phyloP scores from a whole-genome alignment of 441 rosid genomes.

The Brassica hybrid region DNA sequence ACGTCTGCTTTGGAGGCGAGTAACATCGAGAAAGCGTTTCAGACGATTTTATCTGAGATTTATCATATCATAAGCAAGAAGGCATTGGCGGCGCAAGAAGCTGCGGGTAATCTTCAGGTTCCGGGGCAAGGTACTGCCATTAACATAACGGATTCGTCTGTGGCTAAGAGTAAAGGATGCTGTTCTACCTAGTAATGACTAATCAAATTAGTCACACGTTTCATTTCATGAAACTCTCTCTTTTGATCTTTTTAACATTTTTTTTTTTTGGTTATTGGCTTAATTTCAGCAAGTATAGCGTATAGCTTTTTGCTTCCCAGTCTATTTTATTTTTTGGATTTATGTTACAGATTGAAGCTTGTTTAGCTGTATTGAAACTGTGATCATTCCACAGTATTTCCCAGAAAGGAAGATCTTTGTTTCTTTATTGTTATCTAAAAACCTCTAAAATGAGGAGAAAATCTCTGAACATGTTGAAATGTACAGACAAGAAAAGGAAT shows the following conservation, averaged over 20 bases:
- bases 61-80: slow-evolving; percentile 93
- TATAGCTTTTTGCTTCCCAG: slow-evolving; percentile 17
- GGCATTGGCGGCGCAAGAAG: slow-evolving; percentile 93
- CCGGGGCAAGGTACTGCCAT: slow-evolving; percentile 93
- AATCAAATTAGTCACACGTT: slow-evolving; percentile 26
- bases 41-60: slow-evolving; percentile 81
- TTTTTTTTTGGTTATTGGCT: background rate
- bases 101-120: slow-evolving; percentile 58
- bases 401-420: background rate
- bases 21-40: slow-evolving; percentile 92
- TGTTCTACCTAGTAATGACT: slow-evolving; percentile 61
- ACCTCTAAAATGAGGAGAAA: no score
- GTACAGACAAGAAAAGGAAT: background rate
- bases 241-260: no score
- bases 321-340: slow-evolving; percentile 9
- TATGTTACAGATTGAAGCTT: slow-evolving; percentile 18
- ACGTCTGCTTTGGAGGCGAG: slow-evolving; percentile 91
- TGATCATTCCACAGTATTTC: slow-evolving; percentile 28
- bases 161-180: slow-evolving; percentile 64
- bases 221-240: no score
- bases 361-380: no score
- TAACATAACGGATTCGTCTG: slow-evolving; percentile 70
- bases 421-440: slow-evolving; percentile 8
- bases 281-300: slow-evolving; percentile 34
- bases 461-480: background rate